Evolutionary conservation across 257 asterid species (phyloP).

Genomic region (Solanum peruvianum): DNA sequence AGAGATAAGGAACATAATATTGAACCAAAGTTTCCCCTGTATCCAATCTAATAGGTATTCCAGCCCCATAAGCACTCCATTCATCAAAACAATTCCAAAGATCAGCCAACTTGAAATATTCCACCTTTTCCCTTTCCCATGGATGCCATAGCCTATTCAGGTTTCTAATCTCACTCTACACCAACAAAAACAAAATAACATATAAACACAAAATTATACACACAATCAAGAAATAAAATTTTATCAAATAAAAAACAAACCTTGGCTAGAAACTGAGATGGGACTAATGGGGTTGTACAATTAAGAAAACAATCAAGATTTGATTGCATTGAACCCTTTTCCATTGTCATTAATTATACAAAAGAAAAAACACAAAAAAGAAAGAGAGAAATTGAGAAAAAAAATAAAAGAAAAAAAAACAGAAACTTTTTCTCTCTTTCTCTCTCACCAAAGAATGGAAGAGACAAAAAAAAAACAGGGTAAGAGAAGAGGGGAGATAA

Average conservation of each 20-base stretch:
- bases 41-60: slow-evolving; percentile 64
- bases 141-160: slow-evolving; percentile 93
- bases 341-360: slow-evolving; percentile 13
- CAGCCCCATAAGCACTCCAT: slow-evolving; percentile 95
- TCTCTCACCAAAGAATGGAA: slow-evolving; percentile 12
- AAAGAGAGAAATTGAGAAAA: background rate
- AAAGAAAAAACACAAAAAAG: slow-evolving; percentile 3
- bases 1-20: slow-evolving; percentile 87
- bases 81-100: slow-evolving; percentile 84
- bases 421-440: slow-evolving; percentile 33
- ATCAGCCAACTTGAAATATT: slow-evolving; percentile 72
- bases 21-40: slow-evolving; percentile 65
- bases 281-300: slow-evolving; percentile 29
- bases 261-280: slow-evolving; percentile 32
- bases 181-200: background rate
- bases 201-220: background rate
- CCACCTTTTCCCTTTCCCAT: slow-evolving; percentile 74
- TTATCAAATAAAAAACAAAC: slow-evolving; percentile 1
- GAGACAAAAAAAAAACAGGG: slow-evolving; percentile 10
- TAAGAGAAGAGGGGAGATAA: slow-evolving; percentile 29
- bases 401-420: background rate
- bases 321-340: slow-evolving; percentile 27
- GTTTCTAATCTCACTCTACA: slow-evolving; percentile 65
- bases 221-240: background rate
- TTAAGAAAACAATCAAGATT: slow-evolving; percentile 31